Base-by-base conservation (phyloP, 2,329 filamentous ascomycete species). In the Bipolaris bicolor region DNA sequence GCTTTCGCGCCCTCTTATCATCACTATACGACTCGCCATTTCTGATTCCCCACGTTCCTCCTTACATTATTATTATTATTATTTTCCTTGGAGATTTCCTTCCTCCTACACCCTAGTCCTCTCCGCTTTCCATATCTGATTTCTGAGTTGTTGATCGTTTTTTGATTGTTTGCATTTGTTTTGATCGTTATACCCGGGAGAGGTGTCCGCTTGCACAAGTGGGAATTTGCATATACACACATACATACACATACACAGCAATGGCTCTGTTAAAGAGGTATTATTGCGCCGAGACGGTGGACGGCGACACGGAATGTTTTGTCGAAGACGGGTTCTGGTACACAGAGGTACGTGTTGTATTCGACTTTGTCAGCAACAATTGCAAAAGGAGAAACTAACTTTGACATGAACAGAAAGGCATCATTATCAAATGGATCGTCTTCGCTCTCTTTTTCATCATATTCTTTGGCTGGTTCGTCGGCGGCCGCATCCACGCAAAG, bases 401-500 rank as follows among this genome's bases (percentile, higher is more conserved):
- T 15, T 13, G 45, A 5, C 5, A 16, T 31, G 3, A 16, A 56
- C 55, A 90, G 86, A 83, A 82, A 34, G 88, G 86, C 55, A 76
- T 83, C 54, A 87, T 88, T 56, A 80, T 92, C 67, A 90, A 91
- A 76, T 94, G 90, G 85, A 81, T 83, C 45, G 77, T 94, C 58
- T 86, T 93, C 69, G 83, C 84, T 58, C 78, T 80, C 60, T 72
- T 94, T 63, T 79, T 90, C 66, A 57, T 82, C 53, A 54, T 86
- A 58, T 76, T 91, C 68, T 73, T 86, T 50, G 67, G 81, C 40
- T 91, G 87, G 81, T 80, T 92, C 67, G 64, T 90, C 52, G 81
- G 85, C 57, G 90, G 89, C 59, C 89, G 90, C 74, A 77, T 85
- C 45, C 91, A 94, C 76, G 91, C 90, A 44, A 85, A 85, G 72